phyloP scores from a whole-genome alignment of 108 stramenopile genomes.

The Schizochytrium sp. region DNA sequence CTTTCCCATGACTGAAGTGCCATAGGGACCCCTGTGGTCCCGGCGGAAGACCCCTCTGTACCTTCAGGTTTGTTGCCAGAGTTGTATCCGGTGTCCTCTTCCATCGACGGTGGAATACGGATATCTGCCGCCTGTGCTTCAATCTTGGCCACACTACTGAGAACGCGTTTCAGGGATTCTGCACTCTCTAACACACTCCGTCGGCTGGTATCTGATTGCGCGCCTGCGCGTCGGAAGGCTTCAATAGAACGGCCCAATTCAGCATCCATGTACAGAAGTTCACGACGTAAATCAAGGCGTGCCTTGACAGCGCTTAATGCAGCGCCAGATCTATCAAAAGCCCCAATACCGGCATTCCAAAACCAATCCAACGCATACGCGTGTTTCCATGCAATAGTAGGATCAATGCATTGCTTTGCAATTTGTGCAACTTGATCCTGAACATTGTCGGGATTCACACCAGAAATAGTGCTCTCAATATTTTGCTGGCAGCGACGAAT shows the following conservation, averaged over 20 bases:
- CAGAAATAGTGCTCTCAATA: not conserved
- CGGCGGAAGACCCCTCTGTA: not conserved
- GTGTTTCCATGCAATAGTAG: conserved; percentile 6
- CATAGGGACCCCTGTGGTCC: not conserved
- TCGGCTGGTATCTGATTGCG: conserved; percentile 3
- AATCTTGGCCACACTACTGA: conserved; percentile 10
- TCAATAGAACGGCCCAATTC: not conserved
- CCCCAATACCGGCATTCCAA: conserved; percentile 20
- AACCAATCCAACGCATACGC: conserved; percentile 44
- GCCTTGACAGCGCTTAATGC: conserved; percentile 30
- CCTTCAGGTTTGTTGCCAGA: not conserved
- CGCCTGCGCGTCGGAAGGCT: conserved; percentile 12
- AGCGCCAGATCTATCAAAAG: conserved; percentile 10
- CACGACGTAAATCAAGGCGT: conserved; percentile 34
- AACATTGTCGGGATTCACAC: not conserved
- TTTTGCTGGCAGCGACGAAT: not conserved
- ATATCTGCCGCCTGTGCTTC: not conserved
- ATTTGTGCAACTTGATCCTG: not conserved
- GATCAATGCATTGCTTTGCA: not conserved
- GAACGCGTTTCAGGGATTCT: not conserved
- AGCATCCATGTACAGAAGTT: not conserved
- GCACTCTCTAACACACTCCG: conserved; percentile 2
- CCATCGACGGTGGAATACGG: not conserved
- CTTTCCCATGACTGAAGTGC: conserved; percentile 5
- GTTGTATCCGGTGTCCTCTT: not conserved